These are phyloP conservation scores for Coemansia sp. DNA, from an alignment of 192 early-diverging fungal genomes.

Conservation along the genomic window DNA sequence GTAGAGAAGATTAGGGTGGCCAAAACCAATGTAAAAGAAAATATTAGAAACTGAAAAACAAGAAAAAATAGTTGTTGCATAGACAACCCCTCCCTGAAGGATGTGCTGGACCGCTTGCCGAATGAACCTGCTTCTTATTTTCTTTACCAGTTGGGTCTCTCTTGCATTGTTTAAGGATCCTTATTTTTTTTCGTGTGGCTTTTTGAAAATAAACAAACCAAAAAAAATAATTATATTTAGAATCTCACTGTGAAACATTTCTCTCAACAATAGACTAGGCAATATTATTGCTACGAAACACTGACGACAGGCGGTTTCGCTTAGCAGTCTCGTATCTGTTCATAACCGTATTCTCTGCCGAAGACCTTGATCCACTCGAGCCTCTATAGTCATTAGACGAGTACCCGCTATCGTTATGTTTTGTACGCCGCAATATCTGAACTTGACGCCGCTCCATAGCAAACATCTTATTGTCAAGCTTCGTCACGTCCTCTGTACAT, in stretches of 20 bases:
- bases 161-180: not conserved
- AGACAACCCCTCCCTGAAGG: not conserved
- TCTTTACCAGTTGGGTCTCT: not conserved
- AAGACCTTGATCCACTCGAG: conserved; percentile 13
- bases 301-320: conserved; percentile 30
- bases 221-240: not conserved
- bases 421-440: conserved; percentile 20
- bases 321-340: conserved; percentile 36
- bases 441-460: conserved; percentile 29
- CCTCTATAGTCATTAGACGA: not conserved
- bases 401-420: conserved; percentile 8
- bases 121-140: not conserved
- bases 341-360: not conserved
- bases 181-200: not conserved
- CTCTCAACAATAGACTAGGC: not conserved
- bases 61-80: not conserved
- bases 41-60: not conserved
- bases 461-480: conserved; percentile 39
- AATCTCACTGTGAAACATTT: not conserved
- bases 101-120: not conserved
- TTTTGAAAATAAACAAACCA: not conserved
- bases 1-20: not conserved
- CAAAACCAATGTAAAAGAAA: not conserved
- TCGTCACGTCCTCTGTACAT: conserved; percentile 16
- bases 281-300: conserved; percentile 21